Conservation (phyloP, 306 rosid species). For the Oxytropis ochrocephala region DNA sequence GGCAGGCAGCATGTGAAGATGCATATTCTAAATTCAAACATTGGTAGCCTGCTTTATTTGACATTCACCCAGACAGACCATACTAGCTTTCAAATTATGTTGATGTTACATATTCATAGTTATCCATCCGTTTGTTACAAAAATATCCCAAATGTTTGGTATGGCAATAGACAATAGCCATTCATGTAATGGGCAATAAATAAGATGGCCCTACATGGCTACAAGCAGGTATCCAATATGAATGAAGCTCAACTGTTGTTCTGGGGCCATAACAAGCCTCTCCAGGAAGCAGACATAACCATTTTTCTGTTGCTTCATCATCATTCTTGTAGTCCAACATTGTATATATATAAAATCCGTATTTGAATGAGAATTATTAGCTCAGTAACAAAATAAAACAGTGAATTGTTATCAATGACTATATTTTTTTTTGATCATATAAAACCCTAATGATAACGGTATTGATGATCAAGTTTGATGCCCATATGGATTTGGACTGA, state of each 20-base stretch:
- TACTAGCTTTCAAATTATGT: background rate
- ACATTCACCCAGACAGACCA: background rate
- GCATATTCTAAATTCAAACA: background rate
- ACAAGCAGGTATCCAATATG: too few relatives aligned
- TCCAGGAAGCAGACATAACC: background rate
- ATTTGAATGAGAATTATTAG: background rate
- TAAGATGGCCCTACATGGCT: too few relatives aligned
- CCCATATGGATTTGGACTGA: too few relatives aligned
- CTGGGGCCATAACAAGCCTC: slow-evolving; percentile 39
- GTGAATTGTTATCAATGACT: too few relatives aligned
- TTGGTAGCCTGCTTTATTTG: background rate
- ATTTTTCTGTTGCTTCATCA: background rate
- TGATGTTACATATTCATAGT: background rate
- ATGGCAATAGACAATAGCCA: background rate
- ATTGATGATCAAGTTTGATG: too few relatives aligned
- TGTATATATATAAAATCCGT: background rate
- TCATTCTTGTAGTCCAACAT: background rate
- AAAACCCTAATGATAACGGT: background rate
- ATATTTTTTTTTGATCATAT: too few relatives aligned
- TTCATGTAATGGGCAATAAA: background rate
- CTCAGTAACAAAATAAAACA: too few relatives aligned
- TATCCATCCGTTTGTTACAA: background rate
- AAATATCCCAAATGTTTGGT: background rate
- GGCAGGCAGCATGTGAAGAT: background rate
- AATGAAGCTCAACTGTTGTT: background rate